phyloP scores from a whole-genome alignment of 2,329 filamentous ascomycete species.

The Fusarium anguioides region DNA sequence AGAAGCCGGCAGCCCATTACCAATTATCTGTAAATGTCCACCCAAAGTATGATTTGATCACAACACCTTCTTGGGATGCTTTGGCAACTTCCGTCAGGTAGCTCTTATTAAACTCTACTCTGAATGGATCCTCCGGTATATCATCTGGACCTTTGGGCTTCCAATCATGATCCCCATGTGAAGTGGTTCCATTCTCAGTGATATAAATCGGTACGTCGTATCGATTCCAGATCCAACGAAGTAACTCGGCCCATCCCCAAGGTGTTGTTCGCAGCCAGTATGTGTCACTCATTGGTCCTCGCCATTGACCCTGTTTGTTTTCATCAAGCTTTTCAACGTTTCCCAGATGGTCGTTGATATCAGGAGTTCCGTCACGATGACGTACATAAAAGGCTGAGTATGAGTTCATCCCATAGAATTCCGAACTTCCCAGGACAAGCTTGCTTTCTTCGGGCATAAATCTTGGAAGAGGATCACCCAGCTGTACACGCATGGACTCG shows the following conservation, averaged over 20 bases:
- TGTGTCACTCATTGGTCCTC: constrained; percentile 53
- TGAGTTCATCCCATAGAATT: constrained; percentile 57
- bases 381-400: constrained; percentile 55
- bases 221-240: constrained; percentile 55
- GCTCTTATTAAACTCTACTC: constrained; percentile 53
- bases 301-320: constrained; percentile 49
- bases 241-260: constrained; percentile 52
- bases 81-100: constrained; percentile 54
- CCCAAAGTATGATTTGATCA: constrained; percentile 55
- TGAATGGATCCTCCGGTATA: constrained; percentile 52
- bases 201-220: constrained; percentile 56
- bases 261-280: constrained; percentile 54
- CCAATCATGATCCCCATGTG: constrained; percentile 52
- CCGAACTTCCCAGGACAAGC: constrained; percentile 53
- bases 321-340: constrained; percentile 52
- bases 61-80: constrained; percentile 51
- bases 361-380: constrained; percentile 50
- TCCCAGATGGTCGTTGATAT: constrained; percentile 54
- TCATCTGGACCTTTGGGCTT: constrained; percentile 46
- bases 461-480: constrained; percentile 51
- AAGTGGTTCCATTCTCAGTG: constrained; percentile 57
- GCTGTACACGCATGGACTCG: constrained; percentile 53
- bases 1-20: constrained; percentile 57
- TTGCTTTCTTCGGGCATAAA: constrained; percentile 55
- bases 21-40: constrained; percentile 59